Percentiles rank a stretch among this genome's conserved stretches.
These are phyloP conservation scores for Fusarium domesticum DNA, from an alignment of 2,329 filamentous ascomycete genomes.

Conservation along the genomic window DNA sequence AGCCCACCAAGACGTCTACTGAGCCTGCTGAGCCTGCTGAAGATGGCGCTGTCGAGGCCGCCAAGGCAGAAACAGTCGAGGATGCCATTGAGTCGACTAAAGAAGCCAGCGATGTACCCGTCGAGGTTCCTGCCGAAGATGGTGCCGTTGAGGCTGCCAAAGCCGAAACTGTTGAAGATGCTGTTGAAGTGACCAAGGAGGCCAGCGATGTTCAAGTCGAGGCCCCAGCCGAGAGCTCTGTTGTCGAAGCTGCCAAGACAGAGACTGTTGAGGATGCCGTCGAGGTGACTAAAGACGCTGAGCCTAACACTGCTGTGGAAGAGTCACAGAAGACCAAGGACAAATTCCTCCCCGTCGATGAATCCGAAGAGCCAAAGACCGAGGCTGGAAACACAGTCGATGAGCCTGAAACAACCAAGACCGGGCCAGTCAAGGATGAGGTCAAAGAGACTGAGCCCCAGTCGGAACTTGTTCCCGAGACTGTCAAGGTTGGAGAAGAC, in stretches of 20 bases:
- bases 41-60: conserved; percentile 7
- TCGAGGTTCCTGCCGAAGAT: conserved; percentile 1
- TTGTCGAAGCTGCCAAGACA: conserved; percentile 7
- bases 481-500: not conserved
- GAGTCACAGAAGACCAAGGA: conserved; percentile 2
- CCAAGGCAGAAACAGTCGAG: conserved; percentile 6
- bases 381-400: conserved; percentile 2
- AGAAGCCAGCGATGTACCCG: not conserved
- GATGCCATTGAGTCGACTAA: conserved; percentile 1
- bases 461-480: not conserved
- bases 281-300: conserved; percentile 11
- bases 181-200: conserved; percentile 2
- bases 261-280: conserved; percentile 16
- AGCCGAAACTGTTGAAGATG: conserved; percentile 10
- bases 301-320: conserved; percentile 9
- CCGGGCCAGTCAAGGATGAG: conserved; percentile 13
- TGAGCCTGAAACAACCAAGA: conserved; percentile 3
- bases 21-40: conserved; percentile 6
- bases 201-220: not conserved
- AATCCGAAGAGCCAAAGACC: conserved; percentile 4
- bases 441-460: not conserved
- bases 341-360: not conserved
- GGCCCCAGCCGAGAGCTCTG: conserved; percentile 1
- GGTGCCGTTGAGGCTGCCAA: conserved; percentile 7
- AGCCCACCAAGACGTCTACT: conserved; percentile 7